A percentile compares a stretch with the other conserved stretches of the same genome.
These are phyloP conservation scores for Conticribra guillardii DNA, from an alignment of 108 stramenopile genomes.

Conservation along the genomic window DNA sequence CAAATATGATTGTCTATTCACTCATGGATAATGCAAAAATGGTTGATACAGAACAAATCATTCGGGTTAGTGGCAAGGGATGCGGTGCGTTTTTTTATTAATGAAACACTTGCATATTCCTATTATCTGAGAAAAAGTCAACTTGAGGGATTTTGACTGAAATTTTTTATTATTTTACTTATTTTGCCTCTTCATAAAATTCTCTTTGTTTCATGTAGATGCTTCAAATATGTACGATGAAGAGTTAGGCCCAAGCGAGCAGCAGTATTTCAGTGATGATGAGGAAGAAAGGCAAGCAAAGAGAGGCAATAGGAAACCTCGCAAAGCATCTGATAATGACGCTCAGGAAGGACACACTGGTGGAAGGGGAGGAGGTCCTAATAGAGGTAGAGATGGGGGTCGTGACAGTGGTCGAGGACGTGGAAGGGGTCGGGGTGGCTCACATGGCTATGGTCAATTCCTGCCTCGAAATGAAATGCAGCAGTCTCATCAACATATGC, in stretches of 20 bases:
- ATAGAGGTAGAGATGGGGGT: slow-evolving; percentile 24
- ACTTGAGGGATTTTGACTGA: too few species aligned
- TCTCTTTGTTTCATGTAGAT: slow-evolving; percentile 40
- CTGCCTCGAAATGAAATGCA: slow-evolving; percentile 1
- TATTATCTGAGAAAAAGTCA: too few species aligned
- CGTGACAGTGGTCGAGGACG: slow-evolving; percentile 11
- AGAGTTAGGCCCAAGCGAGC: slow-evolving; percentile 70
- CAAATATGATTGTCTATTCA: slow-evolving; percentile 59
- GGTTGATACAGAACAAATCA: slow-evolving; percentile 65
- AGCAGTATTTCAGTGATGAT: slow-evolving; percentile 79
- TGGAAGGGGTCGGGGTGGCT: slow-evolving; percentile 10
- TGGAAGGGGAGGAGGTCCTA: slow-evolving; percentile 7
- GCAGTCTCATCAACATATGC: slow-evolving; percentile 13
- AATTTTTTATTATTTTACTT: background rate
- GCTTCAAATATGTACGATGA: slow-evolving; percentile 89
- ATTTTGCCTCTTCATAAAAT: background rate
- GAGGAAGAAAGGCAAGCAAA: slow-evolving; percentile 80
- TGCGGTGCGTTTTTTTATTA: too few species aligned
- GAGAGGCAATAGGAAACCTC: slow-evolving; percentile 40
- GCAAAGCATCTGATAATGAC: background rate
- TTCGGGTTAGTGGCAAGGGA: slow-evolving; percentile 71
- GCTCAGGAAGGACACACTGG: background rate
- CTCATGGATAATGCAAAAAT: slow-evolving; percentile 63
- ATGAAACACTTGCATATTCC: too few species aligned
- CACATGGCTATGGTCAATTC: slow-evolving; percentile 4